A percentile compares a stretch with the other conserved stretches of the same genome.
phyloP scores from a whole-genome alignment of 1,284 basidiomycete genomes.

The Kwoniella shivajii region DNA sequence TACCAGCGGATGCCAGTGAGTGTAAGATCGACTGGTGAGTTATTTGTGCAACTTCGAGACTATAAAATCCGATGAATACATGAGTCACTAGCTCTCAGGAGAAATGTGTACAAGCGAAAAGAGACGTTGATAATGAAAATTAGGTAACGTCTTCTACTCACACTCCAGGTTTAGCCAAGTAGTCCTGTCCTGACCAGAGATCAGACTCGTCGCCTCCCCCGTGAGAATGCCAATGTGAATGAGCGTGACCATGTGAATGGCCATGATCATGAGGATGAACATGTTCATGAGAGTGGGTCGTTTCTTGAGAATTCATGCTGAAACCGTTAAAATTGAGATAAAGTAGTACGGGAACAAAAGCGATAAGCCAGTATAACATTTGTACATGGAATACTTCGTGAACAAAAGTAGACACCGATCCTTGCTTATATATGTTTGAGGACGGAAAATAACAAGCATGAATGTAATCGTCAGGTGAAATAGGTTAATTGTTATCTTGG shows the following conservation, averaged over 20 bases:
- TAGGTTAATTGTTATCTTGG: too few relatives aligned
- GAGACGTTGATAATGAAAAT: background rate
- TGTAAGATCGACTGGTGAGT: conserved; percentile 25
- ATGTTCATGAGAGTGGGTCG: conserved; percentile 9
- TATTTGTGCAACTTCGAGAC: conserved; percentile 28
- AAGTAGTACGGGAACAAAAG: too few relatives aligned
- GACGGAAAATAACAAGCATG: too few relatives aligned
- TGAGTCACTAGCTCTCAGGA: background rate
- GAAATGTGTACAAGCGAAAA: background rate
- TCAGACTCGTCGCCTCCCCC: conserved; percentile 18
- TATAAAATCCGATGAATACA: conserved; percentile 9
- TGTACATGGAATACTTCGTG: too few relatives aligned
- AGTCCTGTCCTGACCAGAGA: conserved; percentile 40
- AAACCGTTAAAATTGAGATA: too few relatives aligned
- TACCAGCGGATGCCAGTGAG: conserved; percentile 22
- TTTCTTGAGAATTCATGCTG: too few relatives aligned
- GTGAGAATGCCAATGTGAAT: conserved; percentile 24
- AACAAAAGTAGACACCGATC: too few relatives aligned
- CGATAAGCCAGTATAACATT: too few relatives aligned
- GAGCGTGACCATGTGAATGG: conserved; percentile 20
- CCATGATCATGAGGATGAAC: conserved; percentile 14
- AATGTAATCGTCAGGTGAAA: too few relatives aligned
- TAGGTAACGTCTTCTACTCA: conserved; percentile 17
- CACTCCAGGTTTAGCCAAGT: conserved; percentile 33
- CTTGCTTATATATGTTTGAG: too few relatives aligned